phyloP scores from a whole-genome alignment of 495 filamentous ascomycete genomes.

The Aspergillus ellipticus region DNA sequence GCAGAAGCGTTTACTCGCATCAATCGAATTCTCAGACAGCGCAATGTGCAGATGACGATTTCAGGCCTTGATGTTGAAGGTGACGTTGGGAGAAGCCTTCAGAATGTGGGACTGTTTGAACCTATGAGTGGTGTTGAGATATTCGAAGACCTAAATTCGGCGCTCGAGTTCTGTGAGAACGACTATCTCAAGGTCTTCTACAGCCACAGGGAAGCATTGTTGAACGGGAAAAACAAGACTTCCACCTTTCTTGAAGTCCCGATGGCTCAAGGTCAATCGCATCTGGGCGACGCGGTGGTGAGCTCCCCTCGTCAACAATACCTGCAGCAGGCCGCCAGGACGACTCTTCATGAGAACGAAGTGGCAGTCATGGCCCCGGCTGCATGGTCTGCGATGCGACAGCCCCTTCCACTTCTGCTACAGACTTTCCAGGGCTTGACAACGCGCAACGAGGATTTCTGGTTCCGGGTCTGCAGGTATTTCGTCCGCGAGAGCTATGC shows the following conservation, averaged over 20 bases:
- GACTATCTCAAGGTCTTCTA: constrained; percentile 87
- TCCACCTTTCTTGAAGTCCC: constrained; percentile 52
- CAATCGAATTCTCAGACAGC: constrained; percentile 70
- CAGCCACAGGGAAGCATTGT: constrained; percentile 41
- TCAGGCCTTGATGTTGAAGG: constrained; percentile 72
- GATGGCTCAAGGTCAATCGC: constrained; percentile 14
- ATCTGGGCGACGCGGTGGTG: constrained; percentile 47
- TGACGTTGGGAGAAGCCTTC: constrained; percentile 70
- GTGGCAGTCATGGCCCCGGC: constrained; percentile 42
- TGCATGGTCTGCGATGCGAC: constrained; percentile 76
- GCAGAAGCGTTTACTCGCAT: constrained; percentile 92
- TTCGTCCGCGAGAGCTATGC: constrained; percentile 64
- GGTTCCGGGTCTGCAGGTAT: constrained; percentile 72
- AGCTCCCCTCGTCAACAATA: constrained; percentile 76
- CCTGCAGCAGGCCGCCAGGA: constrained; percentile 72
- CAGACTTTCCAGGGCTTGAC: constrained; percentile 88
- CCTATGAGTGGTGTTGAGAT: constrained; percentile 65
- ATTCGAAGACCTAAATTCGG: constrained; percentile 87
- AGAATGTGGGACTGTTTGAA: constrained; percentile 75
- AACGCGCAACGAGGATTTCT: constrained; percentile 81
- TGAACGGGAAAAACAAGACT: constrained; percentile 23
- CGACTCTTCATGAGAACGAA: constrained; percentile 61
- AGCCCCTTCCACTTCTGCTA: constrained; percentile 84
- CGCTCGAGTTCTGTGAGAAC: constrained; percentile 92
- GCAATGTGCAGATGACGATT: constrained; percentile 73